phyloP scores from a whole-genome alignment of 768 basidiomycete genomes.

The Boletus speciosus region DNA sequence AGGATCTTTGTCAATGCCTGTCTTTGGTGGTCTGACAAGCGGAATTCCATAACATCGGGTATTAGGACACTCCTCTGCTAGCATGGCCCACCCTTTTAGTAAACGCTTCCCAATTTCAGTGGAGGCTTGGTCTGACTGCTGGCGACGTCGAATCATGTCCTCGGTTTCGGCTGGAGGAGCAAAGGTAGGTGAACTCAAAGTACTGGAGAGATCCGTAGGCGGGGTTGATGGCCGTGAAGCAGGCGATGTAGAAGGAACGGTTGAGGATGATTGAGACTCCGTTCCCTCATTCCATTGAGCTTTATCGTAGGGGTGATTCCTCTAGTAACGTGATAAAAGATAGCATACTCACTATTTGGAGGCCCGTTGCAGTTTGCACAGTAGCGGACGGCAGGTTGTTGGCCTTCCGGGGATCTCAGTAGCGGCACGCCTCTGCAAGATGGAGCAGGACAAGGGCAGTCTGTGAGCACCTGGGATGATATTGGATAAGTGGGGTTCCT shows the following conservation, averaged over 20 bases:
- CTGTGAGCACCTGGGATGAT: slow-evolving; percentile 54
- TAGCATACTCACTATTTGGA: slow-evolving; percentile 30
- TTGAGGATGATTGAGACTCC: slow-evolving; percentile 36
- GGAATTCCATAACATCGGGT: slow-evolving; percentile 72
- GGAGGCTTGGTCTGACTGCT: slow-evolving; percentile 79
- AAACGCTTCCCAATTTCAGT: slow-evolving; percentile 74
- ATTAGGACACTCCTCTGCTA: slow-evolving; percentile 82
- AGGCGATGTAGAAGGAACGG: slow-evolving; percentile 47
- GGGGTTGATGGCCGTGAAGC: slow-evolving; percentile 70
- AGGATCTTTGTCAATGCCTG: slow-evolving; percentile 56
- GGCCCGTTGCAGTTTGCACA: slow-evolving; percentile 63
- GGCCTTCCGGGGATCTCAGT: slow-evolving; percentile 63
- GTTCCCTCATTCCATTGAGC: slow-evolving; percentile 16
- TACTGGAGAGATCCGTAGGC: slow-evolving; percentile 68
- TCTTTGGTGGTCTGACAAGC: slow-evolving; percentile 74
- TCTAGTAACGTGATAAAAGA: neutral
- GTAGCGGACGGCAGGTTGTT: slow-evolving; percentile 43
- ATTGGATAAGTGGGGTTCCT: slow-evolving; percentile 6
- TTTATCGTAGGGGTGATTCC: slow-evolving; percentile 9
- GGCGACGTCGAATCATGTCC: slow-evolving; percentile 61
- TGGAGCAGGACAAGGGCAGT: slow-evolving; percentile 53
- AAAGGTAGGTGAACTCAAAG: slow-evolving; percentile 59
- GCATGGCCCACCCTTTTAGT: slow-evolving; percentile 83
- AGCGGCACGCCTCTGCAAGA: slow-evolving; percentile 61
- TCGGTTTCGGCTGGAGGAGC: slow-evolving; percentile 63